Evolutionary conservation across 2,329 filamentous ascomycete genomes (phyloP), one percentile per base, ranked within the genome.

Genomic region (Fusarium circinatum): DNA sequence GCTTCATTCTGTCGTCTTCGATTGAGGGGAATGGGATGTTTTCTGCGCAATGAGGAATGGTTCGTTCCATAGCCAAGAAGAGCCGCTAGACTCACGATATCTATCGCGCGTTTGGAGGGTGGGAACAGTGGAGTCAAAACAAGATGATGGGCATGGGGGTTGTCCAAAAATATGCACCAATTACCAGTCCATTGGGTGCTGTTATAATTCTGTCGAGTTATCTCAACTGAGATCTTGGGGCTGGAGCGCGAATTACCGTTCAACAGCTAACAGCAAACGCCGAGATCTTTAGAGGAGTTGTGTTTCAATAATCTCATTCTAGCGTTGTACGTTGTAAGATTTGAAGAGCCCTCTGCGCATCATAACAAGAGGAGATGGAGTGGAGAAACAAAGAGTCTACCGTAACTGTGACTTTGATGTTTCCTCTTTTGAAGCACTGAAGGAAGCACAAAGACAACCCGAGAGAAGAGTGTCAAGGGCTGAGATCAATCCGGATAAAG

Each of bases 61-160:
- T 68, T 62, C 55, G 71, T 68, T 60, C 55, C 70, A 73, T 71
- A 32, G 52, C 52, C 52, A 44, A 48, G 44, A 47, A 26, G 42
- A 71, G 51, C 52, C 66, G 62, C 71, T 74, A 68, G 67, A 51
- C 42, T 74, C 62, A 48, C 30, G 44, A 71, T 64, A 71, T 71
- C 63, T 59, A 71, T 74, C 68, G 71, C 62, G 71, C 70, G 66
- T 60, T 57, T 73, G 28, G 45, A 57, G 55, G 62, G 71, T 73
- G 71, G 71, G n/a, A 57, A 73, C 49, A 14, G 71, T 73, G 71
- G 71, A 73, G 66, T 61, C 54, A 60, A 67, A 62, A 70, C 70
- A 73, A 74, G 70, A 66, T 73, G 70, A 73, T 62, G 57, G 45
- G 47, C 44, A 71, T 71, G 68, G 60, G 68, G 54, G 55, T 54